These are phyloP conservation scores for Saitozyma podzolica DNA, from an alignment of 768 basidiomycete genomes.

Conservation along the genomic window DNA sequence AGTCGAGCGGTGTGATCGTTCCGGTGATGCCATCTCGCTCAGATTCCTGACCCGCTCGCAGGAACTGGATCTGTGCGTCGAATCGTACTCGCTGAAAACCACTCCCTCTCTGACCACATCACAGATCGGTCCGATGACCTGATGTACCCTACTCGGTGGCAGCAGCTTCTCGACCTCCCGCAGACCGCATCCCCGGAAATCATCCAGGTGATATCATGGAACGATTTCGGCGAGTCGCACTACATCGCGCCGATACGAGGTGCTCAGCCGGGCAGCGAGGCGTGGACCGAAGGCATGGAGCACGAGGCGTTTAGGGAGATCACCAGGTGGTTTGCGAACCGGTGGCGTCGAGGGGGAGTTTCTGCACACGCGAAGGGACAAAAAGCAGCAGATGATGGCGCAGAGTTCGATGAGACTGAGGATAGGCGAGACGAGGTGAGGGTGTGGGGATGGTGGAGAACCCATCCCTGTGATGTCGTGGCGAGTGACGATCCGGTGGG, in stretches of 20 bases:
- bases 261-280: constrained; percentile 50
- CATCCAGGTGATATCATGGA: constrained; percentile 52
- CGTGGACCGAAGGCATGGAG: constrained; percentile 47
- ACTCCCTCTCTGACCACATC: constrained; percentile 3
- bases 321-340: constrained; percentile 35
- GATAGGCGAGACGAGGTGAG: neutral
- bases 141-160: constrained; percentile 45
- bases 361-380: neutral
- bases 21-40: neutral
- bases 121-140: constrained; percentile 50
- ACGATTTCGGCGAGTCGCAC: constrained; percentile 52
- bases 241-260: constrained; percentile 48
- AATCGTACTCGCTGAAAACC: neutral
- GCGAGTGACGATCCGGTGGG: constrained; percentile 33
- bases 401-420: neutral
- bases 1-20: neutral
- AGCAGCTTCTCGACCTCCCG: constrained; percentile 35
- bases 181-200: constrained; percentile 31
- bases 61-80: constrained; percentile 51
- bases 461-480: constrained; percentile 31
- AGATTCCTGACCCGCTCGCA: constrained; percentile 1
- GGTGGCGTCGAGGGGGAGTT: constrained; percentile 22
- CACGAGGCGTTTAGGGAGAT: constrained; percentile 46
- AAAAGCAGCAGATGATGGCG: constrained; percentile 1
- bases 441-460: constrained; percentile 41